Evolutionary conservation across 768 basidiomycete genomes (phyloP).

Genomic region (Pholiota molesta): DNA sequence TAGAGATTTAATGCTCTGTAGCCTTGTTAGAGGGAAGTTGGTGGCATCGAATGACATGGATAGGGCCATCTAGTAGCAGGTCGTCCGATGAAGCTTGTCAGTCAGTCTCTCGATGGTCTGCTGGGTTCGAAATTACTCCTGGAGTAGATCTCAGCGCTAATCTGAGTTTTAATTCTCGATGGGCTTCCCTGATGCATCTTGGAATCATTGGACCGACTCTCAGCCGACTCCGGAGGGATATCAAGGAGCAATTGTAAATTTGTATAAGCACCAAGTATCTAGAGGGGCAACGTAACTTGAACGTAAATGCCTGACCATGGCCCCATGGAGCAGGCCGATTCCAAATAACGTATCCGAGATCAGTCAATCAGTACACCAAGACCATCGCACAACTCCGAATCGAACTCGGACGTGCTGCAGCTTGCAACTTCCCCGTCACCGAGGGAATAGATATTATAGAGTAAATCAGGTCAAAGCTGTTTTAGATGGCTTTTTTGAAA

Average conservation of each 20-base stretch:
- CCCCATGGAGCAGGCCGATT: background rate
- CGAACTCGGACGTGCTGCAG: background rate
- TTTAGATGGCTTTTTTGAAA: background rate
- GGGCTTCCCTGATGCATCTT: background rate
- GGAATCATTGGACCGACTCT: background rate
- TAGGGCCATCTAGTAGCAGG: background rate
- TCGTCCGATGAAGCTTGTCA: background rate
- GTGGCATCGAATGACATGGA: background rate
- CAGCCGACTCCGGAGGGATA: background rate
- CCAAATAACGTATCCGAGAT: background rate
- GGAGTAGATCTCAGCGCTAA: background rate
- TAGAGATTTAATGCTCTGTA: background rate
- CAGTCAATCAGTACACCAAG: background rate
- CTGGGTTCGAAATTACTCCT: background rate
- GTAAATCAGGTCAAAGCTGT: background rate
- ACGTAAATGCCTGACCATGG: background rate
- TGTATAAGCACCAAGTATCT: background rate
- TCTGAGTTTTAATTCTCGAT: background rate
- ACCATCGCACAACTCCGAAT: background rate
- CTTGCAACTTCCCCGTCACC: background rate
- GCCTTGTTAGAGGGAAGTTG: background rate
- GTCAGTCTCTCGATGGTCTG: background rate
- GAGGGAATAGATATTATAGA: background rate
- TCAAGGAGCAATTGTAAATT: background rate
- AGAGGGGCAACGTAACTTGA: background rate